Evolutionary conservation across 2,329 filamentous ascomycete genomes (phyloP).

Genomic region (Penicillium vulpinum): DNA sequence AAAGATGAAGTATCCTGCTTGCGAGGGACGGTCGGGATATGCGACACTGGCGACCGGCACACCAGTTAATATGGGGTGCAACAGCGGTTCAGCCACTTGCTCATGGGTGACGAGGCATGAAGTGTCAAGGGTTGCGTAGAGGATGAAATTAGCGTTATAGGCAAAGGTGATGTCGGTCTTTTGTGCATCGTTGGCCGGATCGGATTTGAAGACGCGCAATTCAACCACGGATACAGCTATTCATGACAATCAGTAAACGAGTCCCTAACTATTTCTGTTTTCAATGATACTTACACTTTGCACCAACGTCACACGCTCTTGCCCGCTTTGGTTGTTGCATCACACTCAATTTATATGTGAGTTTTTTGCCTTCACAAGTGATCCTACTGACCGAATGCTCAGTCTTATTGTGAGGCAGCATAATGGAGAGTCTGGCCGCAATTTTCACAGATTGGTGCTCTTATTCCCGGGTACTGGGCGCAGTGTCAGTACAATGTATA

Average conservation of each 20-base stretch:
- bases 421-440: constrained; percentile 38
- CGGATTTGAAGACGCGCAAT: constrained; percentile 75
- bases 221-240: constrained; percentile 84
- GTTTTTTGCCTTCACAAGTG: constrained; percentile 72
- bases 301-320: constrained; percentile 89
- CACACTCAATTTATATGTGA: constrained; percentile 81
- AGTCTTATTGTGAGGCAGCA: constrained; percentile 56
- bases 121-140: constrained; percentile 87
- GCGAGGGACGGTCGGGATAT: constrained; percentile 81
- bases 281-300: constrained; percentile 71
- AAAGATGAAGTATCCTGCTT: constrained; percentile 95
- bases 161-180: constrained; percentile 76
- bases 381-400: constrained; percentile 54
- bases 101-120: constrained; percentile 80
- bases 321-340: constrained; percentile 94
- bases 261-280: no score
- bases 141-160: constrained; percentile 97
- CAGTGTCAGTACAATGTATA: constrained; percentile 16
- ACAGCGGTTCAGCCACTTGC: constrained; percentile 68
- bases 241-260: constrained; percentile 8
- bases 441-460: constrained; percentile 35
- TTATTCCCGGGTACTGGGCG: constrained; percentile 5
- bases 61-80: constrained; percentile 82
- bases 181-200: constrained; percentile 55
- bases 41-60: constrained; percentile 95